phyloP scores from a whole-genome alignment of 2,329 filamentous ascomycete genomes.

The Passalora sequoiae region DNA sequence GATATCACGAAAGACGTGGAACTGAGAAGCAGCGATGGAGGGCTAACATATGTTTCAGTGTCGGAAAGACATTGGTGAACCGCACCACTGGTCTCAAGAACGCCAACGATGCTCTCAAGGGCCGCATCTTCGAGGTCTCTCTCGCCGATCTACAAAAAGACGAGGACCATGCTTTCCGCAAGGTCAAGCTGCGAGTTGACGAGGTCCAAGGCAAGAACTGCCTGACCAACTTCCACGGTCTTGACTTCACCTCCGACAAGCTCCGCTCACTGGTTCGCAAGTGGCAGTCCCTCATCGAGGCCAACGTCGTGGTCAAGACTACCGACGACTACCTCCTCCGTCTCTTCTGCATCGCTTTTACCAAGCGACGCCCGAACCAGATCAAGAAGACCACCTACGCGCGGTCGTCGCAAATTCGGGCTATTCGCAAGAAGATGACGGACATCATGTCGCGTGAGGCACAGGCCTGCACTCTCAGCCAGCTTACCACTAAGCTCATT shows the following conservation, averaged over 20 bases:
- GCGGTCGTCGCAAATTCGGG: slow-evolving; percentile 90
- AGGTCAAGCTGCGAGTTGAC: slow-evolving; percentile 97
- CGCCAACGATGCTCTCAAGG: slow-evolving; percentile 98
- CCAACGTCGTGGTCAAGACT: slow-evolving; percentile 99
- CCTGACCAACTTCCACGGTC: slow-evolving; percentile 99
- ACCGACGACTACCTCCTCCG: slow-evolving; percentile 99
- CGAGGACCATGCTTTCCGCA: slow-evolving; percentile 99
- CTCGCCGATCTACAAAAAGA: slow-evolving; percentile 99
- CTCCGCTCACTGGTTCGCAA: slow-evolving; percentile 98
- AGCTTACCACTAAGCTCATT: slow-evolving; percentile 98
- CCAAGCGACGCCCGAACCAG: slow-evolving; percentile 98
- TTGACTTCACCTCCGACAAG: slow-evolving; percentile 99
- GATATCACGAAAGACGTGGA: slow-evolving; percentile 5
- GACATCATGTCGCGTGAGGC: slow-evolving; percentile 99
- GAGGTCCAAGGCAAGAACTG: slow-evolving; percentile 99
- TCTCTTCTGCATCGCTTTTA: slow-evolving; percentile 98
- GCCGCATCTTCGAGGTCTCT: slow-evolving; percentile 97
- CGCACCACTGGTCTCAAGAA: slow-evolving; percentile 99
- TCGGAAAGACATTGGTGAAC: slow-evolving; percentile 99
- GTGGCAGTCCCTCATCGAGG: slow-evolving; percentile 99
- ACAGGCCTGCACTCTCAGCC: slow-evolving; percentile 84
- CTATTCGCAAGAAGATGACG: slow-evolving; percentile 99
- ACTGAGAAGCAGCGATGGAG: neutral
- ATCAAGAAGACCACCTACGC: slow-evolving; percentile 99
- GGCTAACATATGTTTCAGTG: slow-evolving; percentile 57